Base-by-base conservation (phyloP, 805 yeast genomes). In the Wickerhamiella nectarea region DNA sequence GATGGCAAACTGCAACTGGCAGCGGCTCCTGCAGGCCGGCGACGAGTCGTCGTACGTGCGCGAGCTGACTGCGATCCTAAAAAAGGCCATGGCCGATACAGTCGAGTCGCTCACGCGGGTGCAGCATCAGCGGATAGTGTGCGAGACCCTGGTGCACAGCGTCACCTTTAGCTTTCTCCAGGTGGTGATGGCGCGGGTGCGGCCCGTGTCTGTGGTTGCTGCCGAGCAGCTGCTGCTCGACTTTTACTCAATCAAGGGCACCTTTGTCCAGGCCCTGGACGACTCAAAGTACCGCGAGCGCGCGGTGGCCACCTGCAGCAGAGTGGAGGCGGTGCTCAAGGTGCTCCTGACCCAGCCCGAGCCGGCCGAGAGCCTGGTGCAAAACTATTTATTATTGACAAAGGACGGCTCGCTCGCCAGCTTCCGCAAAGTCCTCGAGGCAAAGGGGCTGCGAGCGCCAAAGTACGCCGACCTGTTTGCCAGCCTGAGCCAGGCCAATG, bases 201-300 rank as follows among this genome's bases (percentile, higher is more conserved):
- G 74, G 44, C 94, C 95, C 0, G 62, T 75, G n/a, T 67, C 76
- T 1, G 82, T 78, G 33, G 66, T 76, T 10, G 70, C 71, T 54
- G 80, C 89, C 3, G 95, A 87, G 58, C 96, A 89, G 58, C 67
- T 89, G 55, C 63, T 79, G 33, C 63, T 81, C 18, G 98, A 89
- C 61, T 56, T 81, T 2, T 76, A 78, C 33, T 67, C 72, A 7
- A 58, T 89, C 53, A 81, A 80, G 54, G 66, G 68, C 21, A 65
- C 72, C 21, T 67, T 83, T 33, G 50, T 53, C 39, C 52, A 48
- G 25, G 50, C 58, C 37, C 56, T 63, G 8, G 50, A 50, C 4
- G 53, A 43, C 21, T 54, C 51, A 15, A 41, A 40, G 22, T 70
- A 62, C 45, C 47, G 57, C 14, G 66, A 64, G 44, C 57, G 63